Evolutionary conservation across 139 green algal species (phyloP).

Genomic region (Coelastrella sp.): DNA sequence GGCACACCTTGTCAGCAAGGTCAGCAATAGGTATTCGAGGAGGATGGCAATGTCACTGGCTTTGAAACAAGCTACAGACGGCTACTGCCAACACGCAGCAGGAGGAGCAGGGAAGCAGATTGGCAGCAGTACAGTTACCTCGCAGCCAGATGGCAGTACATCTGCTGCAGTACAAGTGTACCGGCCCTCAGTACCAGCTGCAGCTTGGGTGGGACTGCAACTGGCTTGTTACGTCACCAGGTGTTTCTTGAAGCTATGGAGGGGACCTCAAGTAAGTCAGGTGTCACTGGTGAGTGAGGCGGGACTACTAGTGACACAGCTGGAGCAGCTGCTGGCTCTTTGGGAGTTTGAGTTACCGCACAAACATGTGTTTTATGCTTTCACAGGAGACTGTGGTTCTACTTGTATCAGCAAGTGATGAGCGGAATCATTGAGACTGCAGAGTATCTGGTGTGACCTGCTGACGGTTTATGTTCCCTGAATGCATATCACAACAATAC

Average conservation of each 20-base stretch:
- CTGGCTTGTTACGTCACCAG: not conserved
- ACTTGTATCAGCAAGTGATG: not conserved
- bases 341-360: conserved; percentile 43
- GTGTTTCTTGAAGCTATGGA: conserved; percentile 22
- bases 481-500: too few relatives aligned
- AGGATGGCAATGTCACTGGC: not conserved
- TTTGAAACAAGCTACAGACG: not conserved
- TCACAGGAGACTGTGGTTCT: not conserved
- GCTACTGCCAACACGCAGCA: not conserved
- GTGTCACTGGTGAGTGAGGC: not conserved
- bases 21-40: not conserved
- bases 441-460: too few relatives aligned
- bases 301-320: not conserved
- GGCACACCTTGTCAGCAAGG: not conserved
- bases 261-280: conserved; percentile 3
- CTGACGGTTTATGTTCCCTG: too few relatives aligned
- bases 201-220: conserved; percentile 30
- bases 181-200: not conserved
- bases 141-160: too few relatives aligned
- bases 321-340: not conserved
- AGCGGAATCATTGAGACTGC: too few relatives aligned
- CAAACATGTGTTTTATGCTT: conserved; percentile 25
- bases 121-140: not conserved
- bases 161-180: not conserved
- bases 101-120: not conserved